phyloP scores from a whole-genome alignment of 306 rosid genomes.

The Elaeagnus macrophylla region DNA sequence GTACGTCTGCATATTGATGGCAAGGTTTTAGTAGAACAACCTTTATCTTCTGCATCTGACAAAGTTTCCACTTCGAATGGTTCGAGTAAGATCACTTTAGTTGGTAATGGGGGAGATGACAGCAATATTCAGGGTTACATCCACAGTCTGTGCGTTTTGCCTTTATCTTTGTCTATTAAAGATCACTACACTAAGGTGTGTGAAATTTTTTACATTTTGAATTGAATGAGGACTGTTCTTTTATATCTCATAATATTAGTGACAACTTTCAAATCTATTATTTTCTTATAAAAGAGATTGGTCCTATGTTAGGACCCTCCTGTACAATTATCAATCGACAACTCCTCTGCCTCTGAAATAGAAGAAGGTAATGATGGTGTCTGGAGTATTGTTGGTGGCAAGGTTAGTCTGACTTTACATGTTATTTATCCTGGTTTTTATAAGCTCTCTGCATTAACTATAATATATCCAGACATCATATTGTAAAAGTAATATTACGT shows the following conservation, averaged over 20 bases:
- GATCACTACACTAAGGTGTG: constrained; percentile 54
- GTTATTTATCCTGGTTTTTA: constrained; percentile 9
- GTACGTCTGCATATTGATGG: constrained; percentile 67
- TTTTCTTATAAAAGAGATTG: constrained; percentile 19
- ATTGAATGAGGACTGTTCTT: constrained; percentile 4
- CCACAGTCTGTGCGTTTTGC: constrained; percentile 45
- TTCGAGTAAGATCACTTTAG: constrained; percentile 41
- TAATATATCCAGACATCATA: too few relatives aligned
- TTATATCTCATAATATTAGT: constrained; percentile 6
- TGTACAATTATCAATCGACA: constrained; percentile 67
- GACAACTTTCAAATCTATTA: constrained; percentile 1
- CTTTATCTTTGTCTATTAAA: constrained; percentile 33
- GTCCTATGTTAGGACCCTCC: constrained; percentile 60
- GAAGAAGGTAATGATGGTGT: constrained; percentile 69
- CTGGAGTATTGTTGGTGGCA: constrained; percentile 94
- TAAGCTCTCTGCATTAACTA: too few relatives aligned
- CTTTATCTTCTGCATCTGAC: constrained; percentile 28
- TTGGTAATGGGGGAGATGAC: constrained; percentile 42
- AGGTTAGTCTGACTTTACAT: constrained; percentile 47
- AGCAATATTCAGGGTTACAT: constrained; percentile 47
- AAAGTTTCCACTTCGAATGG: constrained; percentile 28
- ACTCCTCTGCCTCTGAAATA: constrained; percentile 62
- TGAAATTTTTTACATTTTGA: constrained; percentile 9
- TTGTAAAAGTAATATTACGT: too few relatives aligned
- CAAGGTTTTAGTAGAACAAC: constrained; percentile 41